Evolutionary conservation across 2,329 filamentous ascomycete species (phyloP).

Genomic region (Ramichloridium luteum): DNA sequence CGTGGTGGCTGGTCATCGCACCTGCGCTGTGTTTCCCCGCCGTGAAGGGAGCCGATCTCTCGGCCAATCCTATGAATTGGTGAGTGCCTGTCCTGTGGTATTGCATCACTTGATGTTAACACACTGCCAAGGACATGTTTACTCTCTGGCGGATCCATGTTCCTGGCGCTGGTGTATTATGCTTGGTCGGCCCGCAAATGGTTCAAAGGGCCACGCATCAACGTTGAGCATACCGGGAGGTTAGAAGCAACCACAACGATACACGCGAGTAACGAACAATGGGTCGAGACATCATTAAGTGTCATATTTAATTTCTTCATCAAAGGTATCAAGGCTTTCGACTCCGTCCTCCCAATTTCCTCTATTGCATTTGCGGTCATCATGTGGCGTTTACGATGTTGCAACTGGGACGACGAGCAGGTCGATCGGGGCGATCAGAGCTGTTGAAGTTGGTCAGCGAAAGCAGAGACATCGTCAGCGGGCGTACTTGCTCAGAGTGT

Average conservation of each 20-base stretch:
- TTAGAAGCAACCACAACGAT: slow-evolving; percentile 6
- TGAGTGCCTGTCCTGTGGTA: no score
- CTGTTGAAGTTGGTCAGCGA: neutral
- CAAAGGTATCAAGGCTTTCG: no score
- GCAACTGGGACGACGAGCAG: neutral
- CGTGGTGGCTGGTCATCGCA: slow-evolving; percentile 22
- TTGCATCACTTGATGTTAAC: no score
- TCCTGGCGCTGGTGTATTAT: slow-evolving; percentile 20
- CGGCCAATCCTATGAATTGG: slow-evolving; percentile 23
- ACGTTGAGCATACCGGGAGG: slow-evolving; percentile 20
- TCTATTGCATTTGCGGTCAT: no score
- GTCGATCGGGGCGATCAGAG: neutral
- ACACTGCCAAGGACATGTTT: slow-evolving; percentile 12
- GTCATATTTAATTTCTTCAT: no score
- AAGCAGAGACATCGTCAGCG: neutral
- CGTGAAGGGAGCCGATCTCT: slow-evolving; percentile 19
- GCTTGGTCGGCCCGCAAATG: slow-evolving; percentile 22
- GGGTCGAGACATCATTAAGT: neutral
- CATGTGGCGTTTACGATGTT: no score
- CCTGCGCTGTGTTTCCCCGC: slow-evolving; percentile 24
- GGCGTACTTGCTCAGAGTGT: slow-evolving; percentile 2
- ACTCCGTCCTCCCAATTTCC: no score
- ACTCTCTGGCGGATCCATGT: slow-evolving; percentile 24
- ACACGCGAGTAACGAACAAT: slow-evolving; percentile 5
- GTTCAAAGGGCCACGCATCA: slow-evolving; percentile 26